Evolutionary conservation across 257 asterid species (phyloP).

Genomic region (Capsicum rhomboideum): DNA sequence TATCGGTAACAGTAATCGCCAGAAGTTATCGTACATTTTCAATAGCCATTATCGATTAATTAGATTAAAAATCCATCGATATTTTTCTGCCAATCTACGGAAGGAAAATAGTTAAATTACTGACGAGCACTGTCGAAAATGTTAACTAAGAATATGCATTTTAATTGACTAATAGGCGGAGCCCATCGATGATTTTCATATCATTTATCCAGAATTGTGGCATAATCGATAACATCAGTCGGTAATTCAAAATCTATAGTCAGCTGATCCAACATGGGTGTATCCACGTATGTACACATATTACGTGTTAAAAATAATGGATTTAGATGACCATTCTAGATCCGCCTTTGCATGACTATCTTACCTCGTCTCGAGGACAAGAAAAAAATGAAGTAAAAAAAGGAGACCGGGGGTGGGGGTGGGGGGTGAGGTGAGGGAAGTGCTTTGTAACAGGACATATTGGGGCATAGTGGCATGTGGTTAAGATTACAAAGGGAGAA

Average conservation of each 20-base stretch:
- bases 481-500: not conserved
- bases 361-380: not conserved
- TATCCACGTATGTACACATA: not conserved
- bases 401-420: not conserved
- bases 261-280: not conserved
- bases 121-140: not conserved
- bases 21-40: too few species aligned
- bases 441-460: constrained; percentile 3
- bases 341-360: not conserved
- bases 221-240: not conserved
- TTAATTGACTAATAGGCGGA: not conserved
- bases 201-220: not conserved
- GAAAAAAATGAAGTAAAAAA: not conserved
- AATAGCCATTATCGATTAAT: too few species aligned
- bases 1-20: too few species aligned
- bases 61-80: too few species aligned
- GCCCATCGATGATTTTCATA: not conserved
- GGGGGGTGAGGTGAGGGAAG: not conserved
- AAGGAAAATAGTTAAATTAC: too few species aligned
- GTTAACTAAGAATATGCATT: not conserved
- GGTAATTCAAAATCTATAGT: not conserved
- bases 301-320: not conserved
- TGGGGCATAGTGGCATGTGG: constrained; percentile 17
- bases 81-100: too few species aligned
- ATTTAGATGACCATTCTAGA: not conserved